Evolutionary conservation across 2,329 filamentous ascomycete genomes (phyloP), one percentile per base, ranked within the genome.

Genomic region (Penicillium palitans): DNA sequence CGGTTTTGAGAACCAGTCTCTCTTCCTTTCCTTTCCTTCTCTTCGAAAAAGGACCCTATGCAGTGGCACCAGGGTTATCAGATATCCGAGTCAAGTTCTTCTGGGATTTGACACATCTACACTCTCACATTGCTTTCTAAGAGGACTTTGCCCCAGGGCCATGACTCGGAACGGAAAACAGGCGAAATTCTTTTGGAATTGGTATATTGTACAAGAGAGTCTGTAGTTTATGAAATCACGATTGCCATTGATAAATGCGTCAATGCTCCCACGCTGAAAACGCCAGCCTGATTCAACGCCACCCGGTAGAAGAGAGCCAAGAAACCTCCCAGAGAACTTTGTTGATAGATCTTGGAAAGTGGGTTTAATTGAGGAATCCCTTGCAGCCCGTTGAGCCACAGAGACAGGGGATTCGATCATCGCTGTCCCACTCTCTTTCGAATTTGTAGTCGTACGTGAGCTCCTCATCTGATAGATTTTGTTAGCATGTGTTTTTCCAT

Each of bases 361-460:
- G 33, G 21, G 9, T 44, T 85, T 83, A 99, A 79, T 99, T 99
- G 78, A 99, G 90, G 81, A 98, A 99, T 63, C 95, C 95, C 82
- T 99, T 99, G 82, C 95, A 99, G 48, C 91, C 92, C 31, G 93
- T 87, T 44, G 93, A 97, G 60, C 95, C 95, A 76, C 95, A 99
- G 51, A 99, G 87, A 81, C 95, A 99, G 51, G 95, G 95, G 69
- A 99, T 97, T 64, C 95, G 91, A 76, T 99, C 95, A 63, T 92
- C 86, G 67, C 91, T 96, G 70, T 92, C 92, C 71, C 96, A 91
- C 78, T 99, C 95, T 69, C 95, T 90, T 80, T 99, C 95, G 76
- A 99, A 99, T 78, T 99, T 99, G 84, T 99, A 99, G 81, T 99
- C 95, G 80, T 99, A 99, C 2, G 95, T 99, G 74, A 99, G 87